Base-by-base conservation (phyloP, 179 eudicot genomes). In the Silene vulgaris region DNA sequence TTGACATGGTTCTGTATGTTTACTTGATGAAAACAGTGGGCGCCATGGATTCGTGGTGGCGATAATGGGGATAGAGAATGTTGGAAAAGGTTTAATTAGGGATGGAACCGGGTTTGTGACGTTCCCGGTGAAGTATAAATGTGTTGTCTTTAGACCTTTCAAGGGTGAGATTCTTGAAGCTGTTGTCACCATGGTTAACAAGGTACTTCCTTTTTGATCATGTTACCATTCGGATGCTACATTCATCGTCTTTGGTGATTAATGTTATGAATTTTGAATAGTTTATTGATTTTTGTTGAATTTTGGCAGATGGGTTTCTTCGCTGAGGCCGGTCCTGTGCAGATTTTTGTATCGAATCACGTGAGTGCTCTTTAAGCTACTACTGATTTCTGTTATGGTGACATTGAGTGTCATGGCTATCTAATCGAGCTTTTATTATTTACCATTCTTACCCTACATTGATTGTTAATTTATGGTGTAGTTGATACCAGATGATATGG, bases 401-500 rank as follows among this genome's bases (percentile, higher is more conserved):
- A 29, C 43, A 28, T 30, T 30, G 9, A 14, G 71, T 29, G 54
- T 61, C 30, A 61, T 21, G 29, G 26, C 32, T 65, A 43, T 63
- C 52, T 45, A 45, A 45, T 45, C 11, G 14, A 45, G 52, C 52
- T 45, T 43, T 43, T 0, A 45, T 45, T 45, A 45, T 45, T 45
- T 11, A 9, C 14, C 73, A 14, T 45, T 23, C 13, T n/a, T 8
- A 16, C 67, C 50, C 19, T 74, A 59, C 16, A 16, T 37, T 76
- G 16, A 11, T 6, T 35, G 50, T 71, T 14, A 7, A 52, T 57
- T 17, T 62, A 1, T 14, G 28, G 32, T 75, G 75, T 20, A 94
- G 98, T 80, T 95, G 81, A 95, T 95, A 76, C 99, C 99, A 0
- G 99, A 95, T 86, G 99, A 95, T 80, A 90, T 95, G 99, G 97